Base-by-base conservation (phyloP, 148 eudicot species). In the Selenicereus undatus region DNA sequence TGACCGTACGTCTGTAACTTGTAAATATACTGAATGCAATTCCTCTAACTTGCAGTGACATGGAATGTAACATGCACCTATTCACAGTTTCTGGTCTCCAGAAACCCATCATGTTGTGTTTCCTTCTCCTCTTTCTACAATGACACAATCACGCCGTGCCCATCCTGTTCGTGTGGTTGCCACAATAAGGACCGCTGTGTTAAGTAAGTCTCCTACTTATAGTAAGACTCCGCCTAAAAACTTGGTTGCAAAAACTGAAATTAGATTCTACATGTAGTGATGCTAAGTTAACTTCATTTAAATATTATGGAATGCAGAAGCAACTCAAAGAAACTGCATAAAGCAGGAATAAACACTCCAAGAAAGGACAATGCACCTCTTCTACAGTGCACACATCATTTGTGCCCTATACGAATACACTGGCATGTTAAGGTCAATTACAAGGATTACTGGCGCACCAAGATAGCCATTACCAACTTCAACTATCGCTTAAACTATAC, bases 61-160 rank as follows among this genome's bases (percentile, higher is more conserved):
- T 93, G 97, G 95, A 91, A 91, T 76, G 93, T 91, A 50, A 93
- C 93, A 24, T 93, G 97, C 86, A 93, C 97, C 4, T 90, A 93
- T 74, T 91, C 95, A 20, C 94, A 90, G 84, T 82, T 89, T 52
- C 80, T 89, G 83, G 94, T 88, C 30, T 87, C 91, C 39, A 90
- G 68, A 85, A 66, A 90, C 78, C 94, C 97, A 18, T 74, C 87
- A 6, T 93, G 97, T 60, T 93, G 97, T 36, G 94, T 91, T 26
- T 93, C 95, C 32, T 86, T 93, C 80, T 93, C 95, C 29, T 89
- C 97, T 27, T 93, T 91, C 87, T 93, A 93, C 88, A 90, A 89
- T 32, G 81, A 89, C 36, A 89, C 91, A n/a, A 90, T 93, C 74
- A 85, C 86, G 76, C 97, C 95, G 50, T 93, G 97, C 83, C 90